Evolutionary conservation across 805 yeast species (phyloP).

Genomic region (Yarrowia sp.): DNA sequence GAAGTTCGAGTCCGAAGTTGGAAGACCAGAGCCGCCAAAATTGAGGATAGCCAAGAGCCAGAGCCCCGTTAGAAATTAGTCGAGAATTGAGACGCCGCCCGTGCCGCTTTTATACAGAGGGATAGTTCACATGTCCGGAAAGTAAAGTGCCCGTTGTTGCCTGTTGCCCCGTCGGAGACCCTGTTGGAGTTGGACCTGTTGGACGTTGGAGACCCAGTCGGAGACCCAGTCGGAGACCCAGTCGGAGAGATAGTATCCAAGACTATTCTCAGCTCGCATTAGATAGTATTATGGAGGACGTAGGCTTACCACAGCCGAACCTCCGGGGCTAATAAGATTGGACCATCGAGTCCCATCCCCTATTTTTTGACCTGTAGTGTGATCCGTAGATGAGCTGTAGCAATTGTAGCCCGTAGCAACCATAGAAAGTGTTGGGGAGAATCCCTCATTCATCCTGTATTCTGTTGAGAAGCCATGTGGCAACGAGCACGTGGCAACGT

Average conservation of each 20-base stretch:
- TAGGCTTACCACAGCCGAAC: slow-evolving; percentile 19
- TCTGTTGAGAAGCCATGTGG: too few species aligned
- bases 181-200: too few species aligned
- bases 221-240: too few species aligned
- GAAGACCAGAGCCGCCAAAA: slow-evolving; percentile 30
- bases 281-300: slow-evolving; percentile 30
- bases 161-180: slow-evolving; percentile 25
- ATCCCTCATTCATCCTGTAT: too few species aligned
- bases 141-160: slow-evolving; percentile 12
- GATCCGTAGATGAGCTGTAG: background rate
- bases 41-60: slow-evolving; percentile 29
- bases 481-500: background rate
- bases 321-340: slow-evolving; percentile 37
- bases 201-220: too few species aligned
- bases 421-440: background rate
- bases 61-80: slow-evolving; percentile 15
- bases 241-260: background rate
- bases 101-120: slow-evolving; percentile 25
- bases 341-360: slow-evolving; percentile 38
- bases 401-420: background rate
- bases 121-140: slow-evolving; percentile 18
- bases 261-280: slow-evolving; percentile 4
- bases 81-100: slow-evolving; percentile 20
- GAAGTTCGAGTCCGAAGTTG: too few species aligned
- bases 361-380: slow-evolving; percentile 7